A percentile compares a stretch with the other conserved stretches of the same genome.
Conservation (phyloP, 257 asterid species). For the Solanum verrucosum region DNA sequence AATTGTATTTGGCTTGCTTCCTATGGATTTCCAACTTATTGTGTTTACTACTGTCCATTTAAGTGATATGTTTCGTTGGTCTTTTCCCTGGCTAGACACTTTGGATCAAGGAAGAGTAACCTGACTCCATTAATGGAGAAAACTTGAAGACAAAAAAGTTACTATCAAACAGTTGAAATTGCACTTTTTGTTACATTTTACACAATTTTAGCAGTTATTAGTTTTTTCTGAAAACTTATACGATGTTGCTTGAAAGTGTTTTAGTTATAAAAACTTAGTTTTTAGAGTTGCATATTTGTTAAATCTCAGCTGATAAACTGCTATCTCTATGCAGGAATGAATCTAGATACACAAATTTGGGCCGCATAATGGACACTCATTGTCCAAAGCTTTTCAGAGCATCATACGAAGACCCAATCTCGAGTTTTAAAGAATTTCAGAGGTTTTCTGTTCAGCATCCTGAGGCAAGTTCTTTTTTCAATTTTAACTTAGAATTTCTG, state of each 20-base stretch:
- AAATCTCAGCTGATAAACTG: neutral
- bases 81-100: neutral
- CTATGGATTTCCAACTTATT: neutral
- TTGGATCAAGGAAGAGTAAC: neutral
- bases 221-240: neutral
- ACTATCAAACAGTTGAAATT: neutral
- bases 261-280: neutral
- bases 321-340: constrained; percentile 27
- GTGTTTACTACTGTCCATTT: neutral
- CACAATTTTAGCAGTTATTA: neutral
- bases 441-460: constrained; percentile 72
- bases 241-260: neutral
- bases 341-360: constrained; percentile 65
- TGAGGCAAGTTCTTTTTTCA: constrained; percentile 40
- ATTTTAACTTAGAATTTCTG: neutral
- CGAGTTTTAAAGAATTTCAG: constrained; percentile 64
- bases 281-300: neutral
- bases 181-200: neutral
- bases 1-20: neutral
- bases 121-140: neutral
- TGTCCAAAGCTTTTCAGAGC: constrained; percentile 62
- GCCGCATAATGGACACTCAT: constrained; percentile 73
- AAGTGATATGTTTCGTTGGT: neutral
- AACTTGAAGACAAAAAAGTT: neutral
- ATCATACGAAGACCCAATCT: constrained; percentile 62